phyloP scores from a whole-genome alignment of 768 basidiomycete genomes.

The Boletus eberwhitei region DNA sequence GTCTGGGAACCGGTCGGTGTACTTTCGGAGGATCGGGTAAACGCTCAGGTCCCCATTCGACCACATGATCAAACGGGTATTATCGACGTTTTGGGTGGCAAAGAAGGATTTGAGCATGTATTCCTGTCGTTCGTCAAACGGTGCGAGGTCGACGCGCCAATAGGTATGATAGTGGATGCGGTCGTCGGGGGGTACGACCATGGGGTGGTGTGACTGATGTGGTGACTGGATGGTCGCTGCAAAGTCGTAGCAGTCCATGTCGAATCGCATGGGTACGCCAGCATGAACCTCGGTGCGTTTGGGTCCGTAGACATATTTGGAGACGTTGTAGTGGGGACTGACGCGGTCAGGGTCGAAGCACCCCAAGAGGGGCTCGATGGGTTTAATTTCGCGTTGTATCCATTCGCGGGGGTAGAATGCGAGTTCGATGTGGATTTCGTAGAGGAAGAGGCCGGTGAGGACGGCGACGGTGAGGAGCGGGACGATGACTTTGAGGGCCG shows the following conservation, averaged over 20 bases:
- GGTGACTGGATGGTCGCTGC: conserved; percentile 68
- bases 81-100: conserved; percentile 74
- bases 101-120: conserved; percentile 93
- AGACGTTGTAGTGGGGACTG: conserved; percentile 66
- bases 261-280: conserved; percentile 72
- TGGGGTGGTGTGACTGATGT: neutral
- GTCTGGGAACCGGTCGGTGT: conserved; percentile 61
- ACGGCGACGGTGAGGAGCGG: conserved; percentile 37
- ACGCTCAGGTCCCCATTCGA: conserved; percentile 74
- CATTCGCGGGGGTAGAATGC: conserved; percentile 74
- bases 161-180: conserved; percentile 84
- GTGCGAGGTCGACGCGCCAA: conserved; percentile 86
- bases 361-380: conserved; percentile 58
- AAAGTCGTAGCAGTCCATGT: conserved; percentile 91
- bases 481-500: conserved; percentile 44
- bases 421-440: conserved; percentile 85
- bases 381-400: conserved; percentile 70
- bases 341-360: conserved; percentile 69
- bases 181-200: conserved; percentile 31
- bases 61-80: conserved; percentile 79
- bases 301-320: conserved; percentile 58
- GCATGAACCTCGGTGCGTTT: conserved; percentile 73
- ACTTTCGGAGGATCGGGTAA: conserved; percentile 56
- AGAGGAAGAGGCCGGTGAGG: conserved; percentile 51
- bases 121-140: conserved; percentile 80